Percentiles rank a stretch among this genome's conserved stretches.
Conservation (phyloP, 306 rosid species). For the Adenanthera pavonina region DNA sequence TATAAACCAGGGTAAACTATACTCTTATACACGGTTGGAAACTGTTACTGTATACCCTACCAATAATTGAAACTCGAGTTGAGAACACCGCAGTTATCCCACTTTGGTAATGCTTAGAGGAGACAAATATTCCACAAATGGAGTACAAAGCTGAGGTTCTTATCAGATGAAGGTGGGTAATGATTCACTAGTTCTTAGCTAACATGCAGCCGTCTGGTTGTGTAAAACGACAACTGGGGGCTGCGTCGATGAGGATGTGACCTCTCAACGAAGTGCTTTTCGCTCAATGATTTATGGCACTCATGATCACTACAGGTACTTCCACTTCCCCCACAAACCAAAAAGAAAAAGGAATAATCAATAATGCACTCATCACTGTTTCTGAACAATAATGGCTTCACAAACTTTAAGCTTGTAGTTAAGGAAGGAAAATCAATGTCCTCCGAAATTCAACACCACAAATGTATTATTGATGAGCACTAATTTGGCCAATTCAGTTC, state of each 20-base stretch:
- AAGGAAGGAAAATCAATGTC: background rate
- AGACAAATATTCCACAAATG: conserved; percentile 27
- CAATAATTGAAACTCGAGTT: background rate
- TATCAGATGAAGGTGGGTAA: conserved; percentile 39
- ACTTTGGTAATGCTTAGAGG: background rate
- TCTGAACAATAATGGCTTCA: conserved; percentile 44
- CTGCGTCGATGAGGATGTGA: conserved; percentile 47
- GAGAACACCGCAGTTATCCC: background rate
- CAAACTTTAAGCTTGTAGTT: conserved; percentile 18
- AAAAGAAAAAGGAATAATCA: conserved; percentile 10
- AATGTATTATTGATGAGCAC: background rate
- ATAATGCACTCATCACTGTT: conserved; percentile 37
- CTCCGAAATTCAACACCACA: background rate
- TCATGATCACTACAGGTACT: conserved; percentile 40
- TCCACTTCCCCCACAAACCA: conserved; percentile 8
- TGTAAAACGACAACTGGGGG: conserved; percentile 41
- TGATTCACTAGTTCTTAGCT: conserved; percentile 17
- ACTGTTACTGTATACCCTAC: background rate
- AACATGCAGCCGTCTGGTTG: conserved; percentile 34
- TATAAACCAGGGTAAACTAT: background rate
- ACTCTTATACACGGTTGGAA: background rate
- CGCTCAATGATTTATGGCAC: conserved; percentile 40
- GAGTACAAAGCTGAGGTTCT: conserved; percentile 33
- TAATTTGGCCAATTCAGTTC: background rate
- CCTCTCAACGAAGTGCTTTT: conserved; percentile 42